Evolutionary conservation across 2,329 filamentous ascomycete species (phyloP), one percentile per base, ranked within the genome.

Genomic region (Aspergillus sp.): DNA sequence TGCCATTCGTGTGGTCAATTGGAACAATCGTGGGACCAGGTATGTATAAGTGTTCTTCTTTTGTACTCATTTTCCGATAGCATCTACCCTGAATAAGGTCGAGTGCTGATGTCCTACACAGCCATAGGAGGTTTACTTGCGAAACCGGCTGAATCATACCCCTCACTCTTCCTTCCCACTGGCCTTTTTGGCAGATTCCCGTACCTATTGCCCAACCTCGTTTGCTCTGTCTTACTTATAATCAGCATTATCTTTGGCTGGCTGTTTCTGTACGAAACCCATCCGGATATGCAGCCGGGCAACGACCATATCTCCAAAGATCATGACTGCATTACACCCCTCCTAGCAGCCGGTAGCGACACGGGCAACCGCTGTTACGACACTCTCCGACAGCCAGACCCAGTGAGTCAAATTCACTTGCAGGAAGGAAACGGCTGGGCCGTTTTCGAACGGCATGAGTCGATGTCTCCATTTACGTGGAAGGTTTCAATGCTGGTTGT

Each of bases 1-100:
- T 96, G 88, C 90, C 90, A 0, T 95, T 95, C 61, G 85, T 95
- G 5, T 96, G 90, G 89, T 85, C 80, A 41, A 83, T 95, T 44
- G 90, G 90, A 27, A 94, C 88, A 7, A 94, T 95, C 53, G 76
- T 94, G 45, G 90, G 90, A 0, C 86, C 90, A 53, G 64, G 64
- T 66, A 58, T 45, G 57, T 52, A 35, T 44, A 45, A 19, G 19
- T 19, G 19, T 19, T 19, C 19, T 19, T 19, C 19, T 19, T 19
- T 19, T 19, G 19, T 19, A 19, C 19, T 19, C 19, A 19, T 19
- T 19, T 19, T 2, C 19, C 19, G 19, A 19, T 19, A 19, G 1
- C 19, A 19, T 19, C 19, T 19, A 19, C 19, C 19, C 9, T n/a
- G 32, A 8, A 2, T 43, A 6, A 42, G 40, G 27, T 29, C 19